phyloP scores from a whole-genome alignment of 106 monocot species.

The Dactylorhiza incarnata region DNA sequence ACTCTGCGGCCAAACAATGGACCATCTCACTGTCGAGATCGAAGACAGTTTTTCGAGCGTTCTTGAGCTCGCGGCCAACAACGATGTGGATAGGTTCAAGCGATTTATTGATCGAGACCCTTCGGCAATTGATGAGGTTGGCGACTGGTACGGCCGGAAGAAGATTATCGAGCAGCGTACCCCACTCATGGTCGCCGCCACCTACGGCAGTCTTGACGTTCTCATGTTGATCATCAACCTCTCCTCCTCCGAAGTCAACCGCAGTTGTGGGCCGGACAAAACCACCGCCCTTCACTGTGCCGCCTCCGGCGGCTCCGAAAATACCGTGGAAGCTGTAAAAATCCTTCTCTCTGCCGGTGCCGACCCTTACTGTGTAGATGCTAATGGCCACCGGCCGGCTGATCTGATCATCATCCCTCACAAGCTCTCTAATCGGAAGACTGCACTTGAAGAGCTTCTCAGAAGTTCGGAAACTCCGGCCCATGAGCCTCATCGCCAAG shows the following conservation, averaged over 20 bases:
- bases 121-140: slow-evolving; percentile 37
- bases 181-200: slow-evolving; percentile 76
- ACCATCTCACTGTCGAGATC: slow-evolving; percentile 21
- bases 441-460: slow-evolving; percentile 14
- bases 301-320: slow-evolving; percentile 45
- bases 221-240: slow-evolving; percentile 34
- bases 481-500: background rate
- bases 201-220: slow-evolving; percentile 55
- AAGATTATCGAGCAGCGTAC: slow-evolving; percentile 47
- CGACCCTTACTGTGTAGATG: slow-evolving; percentile 28
- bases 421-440: slow-evolving; percentile 20
- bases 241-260: slow-evolving; percentile 38
- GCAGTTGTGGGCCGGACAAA: slow-evolving; percentile 33
- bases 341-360: slow-evolving; percentile 54
- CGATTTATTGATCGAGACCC: slow-evolving; percentile 23
- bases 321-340: slow-evolving; percentile 39
- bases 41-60: slow-evolving; percentile 37
- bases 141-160: slow-evolving; percentile 61
- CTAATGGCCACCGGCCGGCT: slow-evolving; percentile 27
- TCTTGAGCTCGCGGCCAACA: slow-evolving; percentile 68
- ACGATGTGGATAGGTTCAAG: slow-evolving; percentile 39
- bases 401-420: slow-evolving; percentile 52
- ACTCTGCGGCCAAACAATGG: slow-evolving; percentile 9
- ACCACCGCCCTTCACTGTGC: slow-evolving; percentile 83
- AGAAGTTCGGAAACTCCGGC: background rate